phyloP scores from a whole-genome alignment of 192 early-diverging fungal species.

The Coemansia sp. region DNA sequence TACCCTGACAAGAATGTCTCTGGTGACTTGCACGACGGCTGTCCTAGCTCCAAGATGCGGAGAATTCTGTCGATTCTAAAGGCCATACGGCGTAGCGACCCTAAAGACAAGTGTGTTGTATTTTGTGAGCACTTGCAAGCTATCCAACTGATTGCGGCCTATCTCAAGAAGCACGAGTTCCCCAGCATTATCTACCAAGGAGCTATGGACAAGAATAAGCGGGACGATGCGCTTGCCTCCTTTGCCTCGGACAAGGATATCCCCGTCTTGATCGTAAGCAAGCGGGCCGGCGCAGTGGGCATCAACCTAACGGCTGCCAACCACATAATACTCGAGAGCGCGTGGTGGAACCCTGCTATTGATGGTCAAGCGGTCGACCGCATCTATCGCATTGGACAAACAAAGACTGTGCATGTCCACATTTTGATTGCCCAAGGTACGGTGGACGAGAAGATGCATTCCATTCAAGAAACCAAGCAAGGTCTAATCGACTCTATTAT shows the following conservation, averaged over 20 bases:
- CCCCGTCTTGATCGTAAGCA: slow-evolving; percentile 62
- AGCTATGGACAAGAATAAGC: slow-evolving; percentile 28
- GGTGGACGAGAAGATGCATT: slow-evolving; percentile 70
- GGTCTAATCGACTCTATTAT: slow-evolving; percentile 17
- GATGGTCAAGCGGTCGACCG: slow-evolving; percentile 91
- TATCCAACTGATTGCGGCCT: neutral
- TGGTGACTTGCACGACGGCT: neutral
- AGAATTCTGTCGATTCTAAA: slow-evolving; percentile 11
- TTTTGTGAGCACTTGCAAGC: slow-evolving; percentile 17
- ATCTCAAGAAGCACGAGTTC: slow-evolving; percentile 1
- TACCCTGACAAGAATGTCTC: neutral
- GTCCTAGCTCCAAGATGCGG: slow-evolving; percentile 23
- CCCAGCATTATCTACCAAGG: slow-evolving; percentile 45
- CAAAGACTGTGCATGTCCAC: slow-evolving; percentile 90
- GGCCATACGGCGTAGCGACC: slow-evolving; percentile 4
- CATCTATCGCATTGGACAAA: slow-evolving; percentile 94
- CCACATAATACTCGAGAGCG: slow-evolving; percentile 73
- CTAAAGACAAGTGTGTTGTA: slow-evolving; percentile 20
- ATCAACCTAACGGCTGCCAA: slow-evolving; percentile 69
- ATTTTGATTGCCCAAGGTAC: slow-evolving; percentile 86
- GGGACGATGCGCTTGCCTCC: slow-evolving; percentile 40
- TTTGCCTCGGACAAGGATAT: slow-evolving; percentile 36
- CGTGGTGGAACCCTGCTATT: slow-evolving; percentile 93
- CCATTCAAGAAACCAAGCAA: slow-evolving; percentile 23
- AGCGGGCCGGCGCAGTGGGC: slow-evolving; percentile 71